These are phyloP conservation scores for Globisporangium radiosum DNA, from an alignment of 352 stramenopile genomes.

Conservation along the genomic window DNA sequence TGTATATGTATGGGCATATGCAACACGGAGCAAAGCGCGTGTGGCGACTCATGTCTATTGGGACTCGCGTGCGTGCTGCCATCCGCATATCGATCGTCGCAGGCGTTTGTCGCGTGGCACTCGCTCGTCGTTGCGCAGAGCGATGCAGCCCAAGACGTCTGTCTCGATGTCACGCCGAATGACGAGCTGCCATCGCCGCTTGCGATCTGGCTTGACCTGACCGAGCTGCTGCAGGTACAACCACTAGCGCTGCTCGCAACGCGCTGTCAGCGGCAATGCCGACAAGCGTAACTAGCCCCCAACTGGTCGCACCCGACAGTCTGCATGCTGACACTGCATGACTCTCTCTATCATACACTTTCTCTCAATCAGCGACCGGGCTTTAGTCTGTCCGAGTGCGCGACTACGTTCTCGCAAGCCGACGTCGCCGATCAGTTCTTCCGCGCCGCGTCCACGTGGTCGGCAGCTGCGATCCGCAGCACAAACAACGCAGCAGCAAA, in stretches of 20 bases:
- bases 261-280: neutral
- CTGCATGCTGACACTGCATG: neutral
- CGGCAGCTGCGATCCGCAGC: conserved; percentile 11
- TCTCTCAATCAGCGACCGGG: conserved; percentile 25
- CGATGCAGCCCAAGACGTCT: conserved; percentile 24
- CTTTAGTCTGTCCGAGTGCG: conserved; percentile 53
- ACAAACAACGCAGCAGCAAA: conserved; percentile 13
- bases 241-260: too few relatives aligned
- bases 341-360: neutral
- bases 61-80: too few relatives aligned
- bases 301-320: too few relatives aligned
- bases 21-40: too few relatives aligned
- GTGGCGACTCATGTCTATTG: too few relatives aligned
- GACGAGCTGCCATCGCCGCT: conserved; percentile 51
- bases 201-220: conserved; percentile 66
- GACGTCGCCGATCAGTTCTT: conserved; percentile 49
- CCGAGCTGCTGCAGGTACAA: conserved; percentile 69
- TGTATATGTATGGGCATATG: too few relatives aligned
- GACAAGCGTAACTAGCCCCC: too few relatives aligned
- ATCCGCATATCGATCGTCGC: neutral
- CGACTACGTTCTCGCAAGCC: conserved; percentile 20
- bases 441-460: conserved; percentile 17
- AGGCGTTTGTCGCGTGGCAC: conserved; percentile 80
- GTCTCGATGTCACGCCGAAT: conserved; percentile 44
- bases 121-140: conserved; percentile 37